Evolutionary conservation across 176 grass and related monocot species (phyloP).

Genomic region (Paspalum vaginatum): DNA sequence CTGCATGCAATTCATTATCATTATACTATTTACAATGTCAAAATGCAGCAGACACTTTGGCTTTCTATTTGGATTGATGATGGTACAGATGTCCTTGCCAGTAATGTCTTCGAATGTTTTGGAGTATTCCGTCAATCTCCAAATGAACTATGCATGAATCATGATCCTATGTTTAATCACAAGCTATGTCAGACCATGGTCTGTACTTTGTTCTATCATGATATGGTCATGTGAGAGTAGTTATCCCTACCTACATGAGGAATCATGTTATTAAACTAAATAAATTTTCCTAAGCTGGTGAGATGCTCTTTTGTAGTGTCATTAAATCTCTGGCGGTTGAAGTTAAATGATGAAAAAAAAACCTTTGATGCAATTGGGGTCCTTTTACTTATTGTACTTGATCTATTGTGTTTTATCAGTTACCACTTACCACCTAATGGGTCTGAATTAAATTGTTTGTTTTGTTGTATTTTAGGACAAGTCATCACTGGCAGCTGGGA

Average conservation of each 20-base stretch:
- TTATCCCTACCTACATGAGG: not conserved
- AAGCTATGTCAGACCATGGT: not conserved
- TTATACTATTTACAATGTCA: not conserved
- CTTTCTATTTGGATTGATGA: conserved; percentile 7
- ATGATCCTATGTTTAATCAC: conserved; percentile 12
- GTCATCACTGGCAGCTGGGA: conserved; percentile 98
- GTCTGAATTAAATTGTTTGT: conserved; percentile 2
- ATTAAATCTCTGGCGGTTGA: not conserved
- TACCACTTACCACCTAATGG: not conserved
- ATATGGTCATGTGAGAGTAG: not conserved
- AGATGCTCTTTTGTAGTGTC: not conserved
- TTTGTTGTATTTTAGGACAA: conserved; percentile 65
- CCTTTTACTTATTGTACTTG: not conserved
- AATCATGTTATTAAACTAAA: not conserved
- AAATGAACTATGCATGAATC: conserved; percentile 22
- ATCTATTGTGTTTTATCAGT: not conserved
- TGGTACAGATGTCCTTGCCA: not conserved
- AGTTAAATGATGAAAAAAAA: not conserved
- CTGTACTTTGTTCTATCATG: not conserved
- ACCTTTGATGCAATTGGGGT: not conserved
- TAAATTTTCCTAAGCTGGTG: not conserved
- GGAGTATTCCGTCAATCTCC: not conserved
- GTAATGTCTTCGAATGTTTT: not conserved
- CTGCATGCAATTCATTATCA: not conserved
- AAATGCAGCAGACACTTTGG: not conserved